Percentiles rank a stretch among this genome's conserved stretches.
Evolutionary conservation across 352 stramenopile species (phyloP).

Genomic region (Thalassiosira livingstoniorum): DNA sequence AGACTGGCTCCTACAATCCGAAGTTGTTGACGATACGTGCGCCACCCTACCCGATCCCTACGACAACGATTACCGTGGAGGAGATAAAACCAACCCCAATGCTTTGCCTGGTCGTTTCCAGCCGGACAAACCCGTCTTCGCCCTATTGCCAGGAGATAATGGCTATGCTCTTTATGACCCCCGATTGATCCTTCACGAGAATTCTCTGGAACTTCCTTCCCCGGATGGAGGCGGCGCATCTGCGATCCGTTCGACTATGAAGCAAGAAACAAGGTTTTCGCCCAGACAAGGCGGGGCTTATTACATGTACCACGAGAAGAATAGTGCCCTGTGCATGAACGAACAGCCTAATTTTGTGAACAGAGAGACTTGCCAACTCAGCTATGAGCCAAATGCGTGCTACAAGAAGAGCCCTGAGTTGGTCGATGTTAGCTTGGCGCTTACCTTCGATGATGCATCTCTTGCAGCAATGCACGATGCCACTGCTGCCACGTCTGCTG

Average conservation of each 20-base stretch:
- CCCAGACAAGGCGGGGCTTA: slow-evolving; percentile 29
- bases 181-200: slow-evolving; percentile 56
- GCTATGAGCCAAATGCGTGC: too few relatives aligned
- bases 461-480: neutral
- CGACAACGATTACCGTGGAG: slow-evolving; percentile 68
- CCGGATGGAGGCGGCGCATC: slow-evolving; percentile 52
- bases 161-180: slow-evolving; percentile 61
- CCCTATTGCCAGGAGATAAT: slow-evolving; percentile 43
- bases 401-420: too few relatives aligned
- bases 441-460: neutral
- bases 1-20: slow-evolving; percentile 56
- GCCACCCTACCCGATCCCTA: slow-evolving; percentile 58
- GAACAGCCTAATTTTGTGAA: slow-evolving; percentile 68
- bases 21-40: slow-evolving; percentile 56
- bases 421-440: too few relatives aligned
- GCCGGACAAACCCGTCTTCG: slow-evolving; percentile 65
- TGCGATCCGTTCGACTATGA: slow-evolving; percentile 52
- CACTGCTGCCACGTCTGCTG: neutral
- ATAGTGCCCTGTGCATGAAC: slow-evolving; percentile 60
- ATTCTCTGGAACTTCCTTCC: slow-evolving; percentile 53
- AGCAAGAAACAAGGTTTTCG: slow-evolving; percentile 38
- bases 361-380: too few relatives aligned
- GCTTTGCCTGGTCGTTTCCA: slow-evolving; percentile 50
- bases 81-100: slow-evolving; percentile 39
- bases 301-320: slow-evolving; percentile 54